These are phyloP conservation scores for Skeletonema grethae DNA, from an alignment of 108 stramenopile genomes.

Conservation along the genomic window DNA sequence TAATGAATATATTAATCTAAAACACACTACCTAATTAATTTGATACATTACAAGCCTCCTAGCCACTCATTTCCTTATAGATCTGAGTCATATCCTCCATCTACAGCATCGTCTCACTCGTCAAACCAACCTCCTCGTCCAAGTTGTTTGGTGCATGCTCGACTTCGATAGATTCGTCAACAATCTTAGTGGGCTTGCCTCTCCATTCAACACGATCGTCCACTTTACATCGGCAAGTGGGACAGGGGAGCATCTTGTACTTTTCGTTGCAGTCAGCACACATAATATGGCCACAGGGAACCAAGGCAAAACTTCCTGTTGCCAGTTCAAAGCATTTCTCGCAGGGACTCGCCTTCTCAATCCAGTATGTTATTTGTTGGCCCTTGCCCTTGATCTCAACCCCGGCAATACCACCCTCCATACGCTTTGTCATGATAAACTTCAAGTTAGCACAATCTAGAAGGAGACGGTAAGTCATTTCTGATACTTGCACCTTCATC, in stretches of 20 bases:
- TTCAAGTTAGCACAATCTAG: background rate
- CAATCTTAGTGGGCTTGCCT: background rate
- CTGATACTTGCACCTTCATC: slow-evolving; percentile 21
- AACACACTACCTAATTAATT: too few species aligned
- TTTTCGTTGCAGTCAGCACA: background rate
- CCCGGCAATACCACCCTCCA: slow-evolving; percentile 13
- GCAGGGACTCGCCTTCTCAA: background rate
- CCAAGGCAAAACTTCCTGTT: background rate
- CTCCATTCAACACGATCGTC: background rate
- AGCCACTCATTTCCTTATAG: too few species aligned
- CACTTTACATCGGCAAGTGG: background rate
- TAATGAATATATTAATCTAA: too few species aligned
- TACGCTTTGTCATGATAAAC: slow-evolving; percentile 7
- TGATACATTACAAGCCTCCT: too few species aligned
- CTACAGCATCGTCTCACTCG: background rate
- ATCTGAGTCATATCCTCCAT: background rate
- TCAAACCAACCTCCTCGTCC: background rate
- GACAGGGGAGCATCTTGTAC: background rate
- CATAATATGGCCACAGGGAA: background rate
- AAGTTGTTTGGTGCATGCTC: background rate
- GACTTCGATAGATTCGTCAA: background rate
- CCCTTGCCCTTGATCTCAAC: slow-evolving; percentile 30
- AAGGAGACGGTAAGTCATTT: slow-evolving; percentile 13
- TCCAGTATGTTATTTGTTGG: slow-evolving; percentile 15
- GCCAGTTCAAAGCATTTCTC: slow-evolving; percentile 6